These are phyloP conservation scores for Fulvia fulva DNA, from an alignment of 2,329 filamentous ascomycete species.

Conservation along the genomic window DNA sequence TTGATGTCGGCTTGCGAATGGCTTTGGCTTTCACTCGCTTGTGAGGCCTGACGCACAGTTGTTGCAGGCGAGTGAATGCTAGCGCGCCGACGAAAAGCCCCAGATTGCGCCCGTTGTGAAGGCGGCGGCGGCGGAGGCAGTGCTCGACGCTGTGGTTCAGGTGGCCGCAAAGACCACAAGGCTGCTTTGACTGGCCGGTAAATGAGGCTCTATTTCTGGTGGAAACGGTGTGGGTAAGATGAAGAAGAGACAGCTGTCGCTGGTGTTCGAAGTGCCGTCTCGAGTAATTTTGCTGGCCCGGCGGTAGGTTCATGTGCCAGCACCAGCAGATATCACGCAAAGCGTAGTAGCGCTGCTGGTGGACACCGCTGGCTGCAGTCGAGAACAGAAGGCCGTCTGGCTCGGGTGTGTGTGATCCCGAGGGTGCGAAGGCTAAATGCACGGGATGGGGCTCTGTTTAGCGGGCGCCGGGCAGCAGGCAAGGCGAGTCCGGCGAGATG, in stretches of 20 bases:
- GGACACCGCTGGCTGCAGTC: background rate
- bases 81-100: constrained; percentile 5
- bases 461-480: background rate
- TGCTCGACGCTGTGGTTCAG: background rate
- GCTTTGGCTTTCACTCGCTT: constrained; percentile 14
- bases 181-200: background rate
- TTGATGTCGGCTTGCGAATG: constrained; percentile 3
- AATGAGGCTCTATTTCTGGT: constrained; percentile 2
- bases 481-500: background rate
- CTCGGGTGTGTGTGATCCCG: constrained; percentile 8
- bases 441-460: background rate
- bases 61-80: background rate
- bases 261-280: background rate
- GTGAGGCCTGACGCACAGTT: constrained; percentile 1
- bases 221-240: background rate
- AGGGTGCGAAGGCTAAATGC: constrained; percentile 6
- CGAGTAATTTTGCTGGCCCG: constrained; percentile 1
- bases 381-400: background rate
- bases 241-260: background rate
- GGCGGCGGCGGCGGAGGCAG: background rate
- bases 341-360: background rate
- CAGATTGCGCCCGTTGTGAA: constrained; percentile 1
- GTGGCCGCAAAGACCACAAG: background rate
- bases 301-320: constrained; percentile 1
- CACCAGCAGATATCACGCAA: background rate